These are phyloP conservation scores for Chaetomium tenue DNA, from an alignment of 495 filamentous ascomycete genomes.

Conservation along the genomic window DNA sequence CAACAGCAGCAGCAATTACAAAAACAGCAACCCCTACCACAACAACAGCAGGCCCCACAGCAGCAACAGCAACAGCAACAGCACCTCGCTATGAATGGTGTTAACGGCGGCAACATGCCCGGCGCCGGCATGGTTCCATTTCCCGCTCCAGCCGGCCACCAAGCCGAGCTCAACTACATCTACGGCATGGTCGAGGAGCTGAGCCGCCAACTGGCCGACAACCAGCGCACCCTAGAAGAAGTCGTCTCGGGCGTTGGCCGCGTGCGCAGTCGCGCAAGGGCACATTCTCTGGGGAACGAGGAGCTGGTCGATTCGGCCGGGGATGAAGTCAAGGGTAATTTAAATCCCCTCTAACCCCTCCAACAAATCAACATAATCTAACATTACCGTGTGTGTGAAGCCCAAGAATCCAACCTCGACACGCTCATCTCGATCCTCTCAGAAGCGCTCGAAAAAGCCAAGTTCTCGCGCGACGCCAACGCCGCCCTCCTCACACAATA, in stretches of 20 bases:
- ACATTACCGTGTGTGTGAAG: conserved; percentile 25
- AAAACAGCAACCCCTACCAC: conserved; percentile 12
- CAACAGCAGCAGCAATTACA: conserved; percentile 16
- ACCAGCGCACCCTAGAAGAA: conserved; percentile 70
- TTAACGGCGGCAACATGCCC: conserved; percentile 53
- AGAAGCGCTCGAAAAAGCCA: conserved; percentile 53
- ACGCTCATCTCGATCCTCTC: conserved; percentile 51
- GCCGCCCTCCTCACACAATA: conserved; percentile 50
- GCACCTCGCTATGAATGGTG: conserved; percentile 53
- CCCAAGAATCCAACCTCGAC: conserved; percentile 53
- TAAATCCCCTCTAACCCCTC: neutral
- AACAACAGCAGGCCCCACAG: conserved; percentile 8
- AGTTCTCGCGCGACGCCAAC: conserved; percentile 52
- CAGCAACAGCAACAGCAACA: conserved; percentile 29
- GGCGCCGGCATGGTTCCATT: conserved; percentile 47
- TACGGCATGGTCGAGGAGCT: conserved; percentile 81
- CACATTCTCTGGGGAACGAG: conserved; percentile 50
- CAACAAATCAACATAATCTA: neutral
- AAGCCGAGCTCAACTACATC: conserved; percentile 83
- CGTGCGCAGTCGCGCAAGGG: conserved; percentile 49
- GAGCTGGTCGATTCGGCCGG: conserved; percentile 49
- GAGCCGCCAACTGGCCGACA: conserved; percentile 70
- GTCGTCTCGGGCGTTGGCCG: conserved; percentile 64
- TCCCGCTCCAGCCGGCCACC: conserved; percentile 75
- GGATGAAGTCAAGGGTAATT: conserved; percentile 49